Base-by-base conservation (phyloP, 2,329 filamentous ascomycete genomes). In the Ophiocordyceps camponoti-leonardi region DNA sequence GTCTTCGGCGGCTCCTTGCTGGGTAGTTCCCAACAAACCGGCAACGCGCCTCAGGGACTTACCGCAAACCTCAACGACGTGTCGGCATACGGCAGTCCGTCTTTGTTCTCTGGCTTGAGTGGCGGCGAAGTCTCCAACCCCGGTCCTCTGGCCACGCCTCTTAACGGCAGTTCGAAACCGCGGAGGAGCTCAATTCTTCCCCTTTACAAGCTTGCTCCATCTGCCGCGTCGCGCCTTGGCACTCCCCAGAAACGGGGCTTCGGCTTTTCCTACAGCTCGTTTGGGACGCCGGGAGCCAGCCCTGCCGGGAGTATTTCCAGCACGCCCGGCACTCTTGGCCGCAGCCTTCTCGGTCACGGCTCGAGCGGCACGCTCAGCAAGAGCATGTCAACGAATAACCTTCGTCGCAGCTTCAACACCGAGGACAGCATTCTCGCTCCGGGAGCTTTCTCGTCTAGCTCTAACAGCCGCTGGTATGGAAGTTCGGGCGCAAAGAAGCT, bases 191-290 rank as follows among this genome's bases (percentile, higher is more conserved):
- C 84, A 11, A 83, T 90, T 41, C 65, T 94, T 45, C 87, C 87
- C 3, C 79, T 92, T 58, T 87, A 90, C 67, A 92, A 88, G 64
- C 73, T 94, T 52, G 90, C 86, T 42, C 86, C 87, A 0, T 77
- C 78, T 42, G 85, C 85, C 31, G 80, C 84, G 10, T 82, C 83
- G 20, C 82, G 87, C 43, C 80, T 88, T 47, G 75, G 80, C 28
- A 94, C 87, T 0, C 87, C 88, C 0, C 84, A 87, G 53, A 90
- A 86, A 65, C 77, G 83, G 46, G 86, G 86, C 6, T 95, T 86
- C 58, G 90, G 90, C 3, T 94, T 95, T 60, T 87, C 83, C 2
- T 95, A 95, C 64, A 94, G 87, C 51, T 87, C 81, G 2, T 94
- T 94, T 54, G 86, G 86, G 41, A 88, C 83, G 1, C 87, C 90